Conservation (phyloP, 2,329 filamentous ascomycete genomes). For the Paecilomyces variotii region DNA sequence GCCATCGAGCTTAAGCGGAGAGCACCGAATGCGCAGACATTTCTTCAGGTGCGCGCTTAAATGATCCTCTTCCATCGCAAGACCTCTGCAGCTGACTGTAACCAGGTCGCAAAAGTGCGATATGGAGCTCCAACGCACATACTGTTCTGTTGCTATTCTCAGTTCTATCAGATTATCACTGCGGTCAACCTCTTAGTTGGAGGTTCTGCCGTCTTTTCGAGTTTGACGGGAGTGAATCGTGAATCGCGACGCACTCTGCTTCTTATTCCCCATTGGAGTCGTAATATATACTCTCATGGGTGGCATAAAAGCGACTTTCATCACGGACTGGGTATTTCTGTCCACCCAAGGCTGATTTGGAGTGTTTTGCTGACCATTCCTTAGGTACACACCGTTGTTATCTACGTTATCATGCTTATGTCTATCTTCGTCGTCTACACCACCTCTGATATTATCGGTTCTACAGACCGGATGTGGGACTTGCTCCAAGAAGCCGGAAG, state of each 20-base stretch:
- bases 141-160: slow-evolving; percentile 1
- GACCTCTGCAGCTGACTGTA: neutral
- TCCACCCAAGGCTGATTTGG: neutral
- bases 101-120: slow-evolving; percentile 1
- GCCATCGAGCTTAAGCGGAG: slow-evolving; percentile 1
- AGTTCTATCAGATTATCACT: neutral
- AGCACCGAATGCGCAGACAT: slow-evolving; percentile 4
- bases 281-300: slow-evolving; percentile 11
- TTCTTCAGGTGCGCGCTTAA: neutral
- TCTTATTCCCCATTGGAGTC: slow-evolving; percentile 29
- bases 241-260: slow-evolving; percentile 13
- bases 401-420: neutral
- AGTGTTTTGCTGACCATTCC: neutral
- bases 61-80: neutral
- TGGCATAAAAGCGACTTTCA: neutral
- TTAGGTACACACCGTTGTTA: neutral
- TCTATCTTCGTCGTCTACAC: neutral
- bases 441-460: slow-evolving; percentile 7
- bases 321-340: neutral
- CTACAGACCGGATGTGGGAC: slow-evolving; percentile 16
- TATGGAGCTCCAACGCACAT: slow-evolving; percentile 2
- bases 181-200: slow-evolving; percentile 1
- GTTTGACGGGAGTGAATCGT: slow-evolving; percentile 36
- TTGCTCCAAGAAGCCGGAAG: slow-evolving; percentile 14
- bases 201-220: slow-evolving; percentile 8